Percentiles rank a stretch among this genome's conserved stretches.
Conservation (phyloP, 345 rosid species). For the Lepidium africanum region DNA sequence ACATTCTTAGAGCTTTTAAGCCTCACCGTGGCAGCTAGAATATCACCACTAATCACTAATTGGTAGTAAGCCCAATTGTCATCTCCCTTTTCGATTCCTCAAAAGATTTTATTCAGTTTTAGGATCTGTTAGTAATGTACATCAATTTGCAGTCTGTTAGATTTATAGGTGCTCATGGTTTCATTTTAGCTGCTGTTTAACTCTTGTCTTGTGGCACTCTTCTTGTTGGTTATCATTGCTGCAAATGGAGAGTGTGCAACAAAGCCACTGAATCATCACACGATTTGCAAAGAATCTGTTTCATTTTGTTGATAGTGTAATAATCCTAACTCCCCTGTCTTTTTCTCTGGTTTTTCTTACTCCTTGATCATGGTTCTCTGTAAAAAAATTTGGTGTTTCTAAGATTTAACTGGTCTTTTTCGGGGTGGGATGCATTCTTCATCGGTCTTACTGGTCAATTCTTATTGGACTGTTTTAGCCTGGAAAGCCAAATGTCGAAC, state of each 20-base stretch:
- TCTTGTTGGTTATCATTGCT: slow-evolving; percentile 57
- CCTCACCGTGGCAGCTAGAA: slow-evolving; percentile 78
- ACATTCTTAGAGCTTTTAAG: slow-evolving; percentile 59
- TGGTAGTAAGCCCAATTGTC: slow-evolving; percentile 60
- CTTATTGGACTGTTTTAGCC: too few species aligned
- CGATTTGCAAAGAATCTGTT: slow-evolving; percentile 45
- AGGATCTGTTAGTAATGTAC: slow-evolving; percentile 1
- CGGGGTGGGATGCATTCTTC: too few species aligned
- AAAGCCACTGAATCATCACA: slow-evolving; percentile 41
- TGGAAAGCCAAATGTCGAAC: too few species aligned
- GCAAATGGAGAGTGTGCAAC: slow-evolving; percentile 54
- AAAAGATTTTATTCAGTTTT: neutral
- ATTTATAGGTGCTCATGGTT: slow-evolving; percentile 80
- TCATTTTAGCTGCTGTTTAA: too few species aligned
- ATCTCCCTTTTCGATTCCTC: neutral
- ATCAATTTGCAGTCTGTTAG: slow-evolving; percentile 71
- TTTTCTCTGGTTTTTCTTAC: neutral
- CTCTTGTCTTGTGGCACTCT: too few species aligned
- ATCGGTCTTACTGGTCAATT: too few species aligned
- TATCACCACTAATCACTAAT: slow-evolving; percentile 57
- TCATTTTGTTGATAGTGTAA: slow-evolving; percentile 81
- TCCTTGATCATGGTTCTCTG: neutral
- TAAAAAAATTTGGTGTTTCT: neutral
- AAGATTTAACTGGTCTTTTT: too few species aligned
- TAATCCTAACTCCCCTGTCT: slow-evolving; percentile 5